Percentiles rank a stretch among this genome's conserved stretches.
Conservation (phyloP, 805 yeast genomes). For the Candida nemodendra region DNA sequence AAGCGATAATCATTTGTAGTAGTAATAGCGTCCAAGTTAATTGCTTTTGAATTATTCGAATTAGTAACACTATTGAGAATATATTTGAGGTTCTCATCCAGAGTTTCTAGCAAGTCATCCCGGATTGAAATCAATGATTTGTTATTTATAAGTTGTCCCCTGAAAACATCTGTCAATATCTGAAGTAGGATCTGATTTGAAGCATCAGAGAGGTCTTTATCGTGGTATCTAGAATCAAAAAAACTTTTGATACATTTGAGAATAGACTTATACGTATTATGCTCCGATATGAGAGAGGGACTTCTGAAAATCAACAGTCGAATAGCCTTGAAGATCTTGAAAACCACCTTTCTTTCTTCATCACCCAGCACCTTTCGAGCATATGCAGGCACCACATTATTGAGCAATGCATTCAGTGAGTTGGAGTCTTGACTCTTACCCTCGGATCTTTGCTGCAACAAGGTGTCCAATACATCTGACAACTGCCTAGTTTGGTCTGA, state of each 20-base stretch:
- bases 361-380: constrained; percentile 10
- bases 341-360: constrained; percentile 20
- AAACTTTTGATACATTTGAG: constrained; percentile 24
- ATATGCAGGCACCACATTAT: constrained; percentile 30
- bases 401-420: constrained; percentile 30
- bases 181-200: constrained; percentile 25
- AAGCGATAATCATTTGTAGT: constrained; percentile 21
- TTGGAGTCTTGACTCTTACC: constrained; percentile 27
- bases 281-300: constrained; percentile 26
- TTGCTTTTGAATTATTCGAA: constrained; percentile 12
- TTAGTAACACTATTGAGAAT: constrained; percentile 29
- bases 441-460: constrained; percentile 25
- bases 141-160: constrained; percentile 24
- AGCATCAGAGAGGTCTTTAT: constrained; percentile 20
- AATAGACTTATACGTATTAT: constrained; percentile 19
- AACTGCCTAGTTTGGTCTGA: constrained; percentile 27
- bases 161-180: constrained; percentile 21
- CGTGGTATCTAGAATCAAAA: constrained; percentile 26
- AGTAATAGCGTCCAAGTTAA: constrained; percentile 18
- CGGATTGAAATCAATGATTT: constrained; percentile 22
- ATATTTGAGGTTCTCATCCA: constrained; percentile 22
- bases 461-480: constrained; percentile 28
- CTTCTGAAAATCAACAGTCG: constrained; percentile 22
- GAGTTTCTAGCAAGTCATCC: constrained; percentile 19
- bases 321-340: constrained; percentile 31